Evolutionary conservation across 345 rosid genomes (phyloP).

Genomic region (Cardiospermum halicacabum): DNA sequence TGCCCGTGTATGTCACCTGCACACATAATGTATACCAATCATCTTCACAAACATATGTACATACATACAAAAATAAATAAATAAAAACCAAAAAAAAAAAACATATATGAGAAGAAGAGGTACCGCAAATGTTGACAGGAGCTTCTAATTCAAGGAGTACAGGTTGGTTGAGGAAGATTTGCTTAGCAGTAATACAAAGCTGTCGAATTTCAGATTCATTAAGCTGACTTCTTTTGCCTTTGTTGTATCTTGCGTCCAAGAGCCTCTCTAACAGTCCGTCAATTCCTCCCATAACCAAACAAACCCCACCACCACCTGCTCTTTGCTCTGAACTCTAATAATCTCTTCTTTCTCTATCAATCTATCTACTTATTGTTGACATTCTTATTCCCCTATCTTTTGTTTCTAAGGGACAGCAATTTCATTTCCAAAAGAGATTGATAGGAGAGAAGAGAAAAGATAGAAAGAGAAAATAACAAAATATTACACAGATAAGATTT

Average conservation of each 20-base stretch:
- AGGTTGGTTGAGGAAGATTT: slow-evolving; percentile 41
- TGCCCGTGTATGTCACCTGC: slow-evolving; percentile 49
- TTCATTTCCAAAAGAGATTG: background rate
- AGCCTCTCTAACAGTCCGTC: slow-evolving; percentile 38
- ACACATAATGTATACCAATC: too few species aligned
- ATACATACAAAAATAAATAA: too few species aligned
- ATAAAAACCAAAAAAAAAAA: background rate
- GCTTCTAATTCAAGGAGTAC: slow-evolving; percentile 42
- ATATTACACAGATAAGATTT: background rate
- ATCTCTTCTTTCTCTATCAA: background rate
- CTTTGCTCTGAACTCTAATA: too few species aligned
- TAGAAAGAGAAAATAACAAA: background rate
- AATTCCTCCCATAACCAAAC: slow-evolving; percentile 31
- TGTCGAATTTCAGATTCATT: slow-evolving; percentile 37
- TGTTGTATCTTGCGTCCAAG: slow-evolving; percentile 28
- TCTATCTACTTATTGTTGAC: background rate
- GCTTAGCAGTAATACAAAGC: slow-evolving; percentile 36
- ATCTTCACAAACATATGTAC: too few species aligned
- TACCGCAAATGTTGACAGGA: slow-evolving; percentile 49
- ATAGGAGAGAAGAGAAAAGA: background rate
- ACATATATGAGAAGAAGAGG: background rate
- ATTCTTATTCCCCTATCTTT: background rate
- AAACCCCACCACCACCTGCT: background rate
- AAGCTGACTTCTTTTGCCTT: slow-evolving; percentile 31
- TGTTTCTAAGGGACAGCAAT: background rate